phyloP scores from a whole-genome alignment of 192 early-diverging fungal species.

The Kappamyces sp. region DNA sequence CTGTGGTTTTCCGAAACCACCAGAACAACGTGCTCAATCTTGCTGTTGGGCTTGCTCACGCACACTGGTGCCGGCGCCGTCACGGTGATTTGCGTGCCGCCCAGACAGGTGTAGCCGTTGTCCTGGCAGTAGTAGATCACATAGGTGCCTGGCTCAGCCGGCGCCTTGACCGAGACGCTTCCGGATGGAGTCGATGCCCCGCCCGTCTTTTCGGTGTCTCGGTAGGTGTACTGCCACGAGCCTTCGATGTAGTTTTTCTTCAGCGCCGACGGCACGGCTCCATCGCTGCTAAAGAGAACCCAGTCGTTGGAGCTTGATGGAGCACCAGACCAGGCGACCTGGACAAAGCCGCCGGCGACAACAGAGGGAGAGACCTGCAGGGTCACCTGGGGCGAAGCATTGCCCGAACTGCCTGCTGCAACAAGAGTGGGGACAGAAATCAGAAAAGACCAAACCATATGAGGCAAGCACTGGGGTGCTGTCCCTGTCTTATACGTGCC shows the following conservation, averaged over 20 bases:
- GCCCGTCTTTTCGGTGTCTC: background rate
- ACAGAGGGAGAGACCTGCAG: too few relatives aligned
- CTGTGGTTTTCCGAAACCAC: slow-evolving; percentile 16
- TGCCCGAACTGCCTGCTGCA: too few relatives aligned
- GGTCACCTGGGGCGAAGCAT: too few relatives aligned
- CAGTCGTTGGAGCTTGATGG: slow-evolving; percentile 6
- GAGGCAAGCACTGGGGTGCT: too few relatives aligned
- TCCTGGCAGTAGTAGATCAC: slow-evolving; percentile 15
- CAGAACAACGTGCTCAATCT: slow-evolving; percentile 13
- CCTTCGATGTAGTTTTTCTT: slow-evolving; percentile 3
- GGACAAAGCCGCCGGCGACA: background rate
- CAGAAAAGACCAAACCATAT: too few relatives aligned
- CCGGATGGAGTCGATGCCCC: background rate
- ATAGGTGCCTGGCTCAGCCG: slow-evolving; percentile 17
- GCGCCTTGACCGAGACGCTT: slow-evolving; percentile 14
- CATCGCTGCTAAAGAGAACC: background rate
- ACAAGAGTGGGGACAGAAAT: too few relatives aligned
- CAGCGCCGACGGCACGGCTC: background rate
- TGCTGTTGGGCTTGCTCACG: background rate
- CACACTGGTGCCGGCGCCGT: background rate
- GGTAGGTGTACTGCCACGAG: slow-evolving; percentile 21
- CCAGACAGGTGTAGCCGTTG: slow-evolving; percentile 10
- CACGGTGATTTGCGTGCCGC: slow-evolving; percentile 5
- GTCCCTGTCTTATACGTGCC: too few relatives aligned
- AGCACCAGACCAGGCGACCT: slow-evolving; percentile 1